Base-by-base conservation (phyloP, 164 flowering plant species). In the Nymphaea thermarum region DNA sequence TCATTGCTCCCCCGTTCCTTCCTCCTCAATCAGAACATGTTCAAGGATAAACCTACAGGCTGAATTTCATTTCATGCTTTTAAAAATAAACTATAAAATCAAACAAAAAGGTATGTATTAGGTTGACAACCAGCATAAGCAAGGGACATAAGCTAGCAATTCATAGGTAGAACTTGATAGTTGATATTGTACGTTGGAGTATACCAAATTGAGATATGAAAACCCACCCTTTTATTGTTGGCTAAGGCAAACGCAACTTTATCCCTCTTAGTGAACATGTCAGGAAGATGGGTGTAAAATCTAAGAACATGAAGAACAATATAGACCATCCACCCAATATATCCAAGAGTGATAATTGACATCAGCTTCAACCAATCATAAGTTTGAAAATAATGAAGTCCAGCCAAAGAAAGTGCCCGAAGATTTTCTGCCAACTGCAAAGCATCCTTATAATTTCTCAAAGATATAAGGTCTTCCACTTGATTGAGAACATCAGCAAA, bases 311-410 rank as follows among this genome's bases (percentile, higher is more conserved):
- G 98, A 76, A 93, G 80, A 76, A 80, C 67, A 74, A 91, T 83
- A 77, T 81, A 82, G 69, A 83, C 69, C 93, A 93, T 91, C 96
- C 96, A 93, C 71, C 98, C 98, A 73, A 91, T 68, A 65, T 93
- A 93, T 45, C 98, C 98, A 70, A 93, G 91, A 72, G 90, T 89
- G 66, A 93, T 77, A 11, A 84, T 78, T 47, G 85, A 79, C 98
- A 91, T 93, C 83, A 93, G 86, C 98, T 85, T 85, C 68, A 89
- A 77, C 98, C 98, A 93, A 71, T 93, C 98, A 74, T 93, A 93
- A 47, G 97, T 93, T 76, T 93, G 98, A 77, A 93, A 93, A 82
- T 91, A 93, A 63, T 93, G 87, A 77, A 93, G 94, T 44, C 98
- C 98, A 43, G 83, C 80, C 70, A 91, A 80, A 65, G 97, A 86